A percentile compares a stretch with the other conserved stretches of the same genome.
Conservation (phyloP, 257 asterid genomes). For the Plectranthus barbatus region DNA sequence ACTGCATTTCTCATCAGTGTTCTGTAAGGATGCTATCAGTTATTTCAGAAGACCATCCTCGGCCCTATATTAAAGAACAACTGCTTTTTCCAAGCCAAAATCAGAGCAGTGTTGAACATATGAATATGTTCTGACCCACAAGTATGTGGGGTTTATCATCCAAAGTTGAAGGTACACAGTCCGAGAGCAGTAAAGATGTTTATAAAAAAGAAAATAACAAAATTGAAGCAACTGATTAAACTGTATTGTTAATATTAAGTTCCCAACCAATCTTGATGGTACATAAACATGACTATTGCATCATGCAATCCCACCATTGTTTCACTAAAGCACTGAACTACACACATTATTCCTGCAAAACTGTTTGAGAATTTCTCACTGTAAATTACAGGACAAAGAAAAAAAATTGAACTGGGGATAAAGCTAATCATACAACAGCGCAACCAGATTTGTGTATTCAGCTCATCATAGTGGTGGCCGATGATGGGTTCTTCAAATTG, state of each 20-base stretch:
- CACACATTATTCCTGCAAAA: constrained; percentile 88
- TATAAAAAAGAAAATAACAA: background rate
- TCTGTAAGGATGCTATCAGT: background rate
- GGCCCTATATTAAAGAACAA: background rate
- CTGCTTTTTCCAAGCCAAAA: background rate
- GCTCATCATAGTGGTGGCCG: constrained; percentile 44
- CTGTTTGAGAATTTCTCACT: constrained; percentile 60
- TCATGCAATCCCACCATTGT: constrained; percentile 47
- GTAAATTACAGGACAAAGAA: constrained; percentile 70
- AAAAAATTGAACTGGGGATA: constrained; percentile 35
- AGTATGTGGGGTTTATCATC: background rate
- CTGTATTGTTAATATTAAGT: constrained; percentile 52
- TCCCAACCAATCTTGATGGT: constrained; percentile 59
- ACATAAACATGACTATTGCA: constrained; percentile 69
- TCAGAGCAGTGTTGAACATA: background rate
- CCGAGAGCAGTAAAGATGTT: background rate
- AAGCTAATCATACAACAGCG: constrained; percentile 83
- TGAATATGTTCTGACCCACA: background rate
- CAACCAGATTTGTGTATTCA: constrained; percentile 39
- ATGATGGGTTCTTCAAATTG: constrained; percentile 23
- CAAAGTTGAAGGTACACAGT: background rate
- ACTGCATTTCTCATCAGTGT: too few relatives aligned
- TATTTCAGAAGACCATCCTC: background rate
- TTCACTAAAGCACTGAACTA: constrained; percentile 49
- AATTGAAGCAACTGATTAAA: constrained; percentile 28